These are phyloP conservation scores for Magnolia kwangsiensis DNA, from an alignment of 164 flowering plant species.

Conservation along the genomic window DNA sequence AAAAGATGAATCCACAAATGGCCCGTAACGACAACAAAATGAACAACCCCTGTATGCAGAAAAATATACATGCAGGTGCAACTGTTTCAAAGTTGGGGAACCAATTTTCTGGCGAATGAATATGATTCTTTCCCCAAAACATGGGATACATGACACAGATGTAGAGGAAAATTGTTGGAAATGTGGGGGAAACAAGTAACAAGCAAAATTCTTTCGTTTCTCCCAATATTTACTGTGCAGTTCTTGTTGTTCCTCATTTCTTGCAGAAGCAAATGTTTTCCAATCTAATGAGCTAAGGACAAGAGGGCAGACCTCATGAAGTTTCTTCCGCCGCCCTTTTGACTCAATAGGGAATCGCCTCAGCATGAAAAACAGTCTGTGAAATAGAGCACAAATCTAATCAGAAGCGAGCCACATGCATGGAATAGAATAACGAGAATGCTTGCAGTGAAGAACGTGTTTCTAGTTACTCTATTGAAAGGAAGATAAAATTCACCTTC, in stretches of 20 bases:
- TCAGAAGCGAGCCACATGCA: not conserved
- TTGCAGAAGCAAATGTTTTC: not conserved
- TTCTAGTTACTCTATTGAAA: constrained; percentile 90
- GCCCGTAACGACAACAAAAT: not conserved
- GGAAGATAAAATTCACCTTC: constrained; percentile 78
- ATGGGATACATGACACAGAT: too few relatives aligned
- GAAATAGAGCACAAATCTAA: not conserved
- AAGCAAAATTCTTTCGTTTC: too few relatives aligned
- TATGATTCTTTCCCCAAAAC: too few relatives aligned
- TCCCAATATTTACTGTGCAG: too few relatives aligned
- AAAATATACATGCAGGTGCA: too few relatives aligned
- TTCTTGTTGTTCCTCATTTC: not conserved
- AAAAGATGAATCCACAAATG: not conserved
- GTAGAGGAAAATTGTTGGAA: too few relatives aligned
- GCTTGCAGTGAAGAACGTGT: not conserved
- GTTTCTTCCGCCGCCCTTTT: constrained; percentile 90
- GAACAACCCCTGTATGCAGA: not conserved
- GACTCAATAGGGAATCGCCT: constrained; percentile 93
- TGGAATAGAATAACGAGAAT: not conserved
- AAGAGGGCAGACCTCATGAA: constrained; percentile 66
- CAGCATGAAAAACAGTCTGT: constrained; percentile 83
- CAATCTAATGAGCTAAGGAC: not conserved
- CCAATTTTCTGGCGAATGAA: too few relatives aligned
- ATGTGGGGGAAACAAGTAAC: too few relatives aligned
- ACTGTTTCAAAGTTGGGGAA: too few relatives aligned